Evolutionary conservation across 495 filamentous ascomycete genomes (phyloP).

Genomic region (Aspergillus indologenus): DNA sequence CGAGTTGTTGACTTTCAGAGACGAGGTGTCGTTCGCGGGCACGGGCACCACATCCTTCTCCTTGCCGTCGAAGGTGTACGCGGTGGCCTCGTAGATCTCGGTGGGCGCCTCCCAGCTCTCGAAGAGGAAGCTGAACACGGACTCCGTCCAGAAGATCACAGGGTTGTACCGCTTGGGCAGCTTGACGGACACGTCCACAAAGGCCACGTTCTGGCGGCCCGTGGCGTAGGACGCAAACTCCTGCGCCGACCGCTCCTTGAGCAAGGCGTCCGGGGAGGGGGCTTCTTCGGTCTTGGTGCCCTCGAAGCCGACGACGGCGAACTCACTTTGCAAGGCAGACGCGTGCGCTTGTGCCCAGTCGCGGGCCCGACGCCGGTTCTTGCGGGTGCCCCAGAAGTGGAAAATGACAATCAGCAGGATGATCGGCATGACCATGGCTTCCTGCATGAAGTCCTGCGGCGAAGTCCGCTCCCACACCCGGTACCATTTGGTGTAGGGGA

Average conservation of each 20-base stretch:
- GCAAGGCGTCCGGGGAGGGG: constrained; percentile 53
- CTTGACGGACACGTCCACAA: constrained; percentile 77
- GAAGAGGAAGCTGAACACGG: constrained; percentile 68
- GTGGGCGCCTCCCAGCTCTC: constrained; percentile 64
- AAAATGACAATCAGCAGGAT: constrained; percentile 70
- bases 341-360: constrained; percentile 76
- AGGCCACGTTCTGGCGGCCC: constrained; percentile 89
- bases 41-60: constrained; percentile 73
- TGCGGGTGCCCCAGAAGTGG: constrained; percentile 77
- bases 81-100: constrained; percentile 69
- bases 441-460: constrained; percentile 77
- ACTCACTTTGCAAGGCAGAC: constrained; percentile 72
- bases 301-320: constrained; percentile 81
- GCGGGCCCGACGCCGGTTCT: constrained; percentile 76
- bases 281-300: constrained; percentile 42
- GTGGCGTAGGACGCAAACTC: constrained; percentile 91
- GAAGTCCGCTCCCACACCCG: constrained; percentile 87
- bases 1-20: constrained; percentile 62
- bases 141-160: constrained; percentile 65
- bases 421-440: constrained; percentile 75
- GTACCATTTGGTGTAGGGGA: constrained; percentile 92
- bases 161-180: constrained; percentile 91
- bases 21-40: constrained; percentile 45
- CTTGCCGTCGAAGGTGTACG: constrained; percentile 88
- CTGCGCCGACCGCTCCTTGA: constrained; percentile 80